Evolutionary conservation across 257 asterid genomes (phyloP).

Genomic region (Sherardia arvensis): DNA sequence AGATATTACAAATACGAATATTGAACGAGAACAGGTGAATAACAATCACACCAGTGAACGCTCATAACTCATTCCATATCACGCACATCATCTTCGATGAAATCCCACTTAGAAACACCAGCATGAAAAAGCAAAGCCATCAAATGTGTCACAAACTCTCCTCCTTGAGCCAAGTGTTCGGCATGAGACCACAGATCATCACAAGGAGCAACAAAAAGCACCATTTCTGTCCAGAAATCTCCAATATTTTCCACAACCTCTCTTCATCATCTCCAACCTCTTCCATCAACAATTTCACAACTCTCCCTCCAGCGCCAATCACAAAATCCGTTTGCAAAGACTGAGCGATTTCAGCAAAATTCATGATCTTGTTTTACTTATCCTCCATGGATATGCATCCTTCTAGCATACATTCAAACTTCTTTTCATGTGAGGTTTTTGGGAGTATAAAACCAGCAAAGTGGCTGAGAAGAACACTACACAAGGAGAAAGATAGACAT

Average conservation of each 20-base stretch:
- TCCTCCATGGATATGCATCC: not conserved
- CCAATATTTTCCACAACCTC: constrained; percentile 3
- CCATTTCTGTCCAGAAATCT: constrained; percentile 1
- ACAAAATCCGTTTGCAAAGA: not conserved
- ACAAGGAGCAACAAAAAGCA: constrained; percentile 1
- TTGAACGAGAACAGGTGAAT: not conserved
- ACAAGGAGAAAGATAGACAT: constrained; percentile 2
- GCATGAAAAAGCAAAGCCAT: constrained; percentile 1
- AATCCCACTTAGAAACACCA: not conserved
- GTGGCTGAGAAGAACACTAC: not conserved
- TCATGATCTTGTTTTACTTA: not conserved
- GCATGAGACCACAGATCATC: constrained; percentile 2
- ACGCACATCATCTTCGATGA: not conserved
- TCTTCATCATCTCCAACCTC: not conserved
- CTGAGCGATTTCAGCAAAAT: not conserved
- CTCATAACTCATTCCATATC: not conserved
- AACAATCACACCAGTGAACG: not conserved
- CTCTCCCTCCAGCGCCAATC: not conserved
- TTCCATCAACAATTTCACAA: not conserved
- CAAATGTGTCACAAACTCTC: constrained; percentile 3
- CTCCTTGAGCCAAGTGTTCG: not conserved
- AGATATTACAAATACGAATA: no score
- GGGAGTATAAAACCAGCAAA: not conserved
- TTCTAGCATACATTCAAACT: not conserved
- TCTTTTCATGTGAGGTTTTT: no score